phyloP scores from a whole-genome alignment of 768 basidiomycete genomes.

The Kwoniella botswanensis region DNA sequence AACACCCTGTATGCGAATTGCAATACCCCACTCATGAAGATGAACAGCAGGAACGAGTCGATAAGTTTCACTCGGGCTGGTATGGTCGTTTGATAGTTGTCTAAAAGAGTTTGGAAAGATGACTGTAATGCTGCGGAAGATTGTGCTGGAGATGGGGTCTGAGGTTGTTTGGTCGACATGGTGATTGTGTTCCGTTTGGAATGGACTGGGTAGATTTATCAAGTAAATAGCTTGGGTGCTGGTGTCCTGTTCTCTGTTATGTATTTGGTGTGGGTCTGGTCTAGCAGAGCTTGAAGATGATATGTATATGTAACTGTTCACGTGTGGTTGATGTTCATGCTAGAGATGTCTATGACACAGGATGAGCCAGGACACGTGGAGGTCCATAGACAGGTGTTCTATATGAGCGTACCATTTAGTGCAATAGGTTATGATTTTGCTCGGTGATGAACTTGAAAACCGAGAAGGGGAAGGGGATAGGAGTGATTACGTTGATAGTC shows the following conservation, averaged over 20 bases:
- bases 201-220: too few species aligned
- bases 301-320: background rate
- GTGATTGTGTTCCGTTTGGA: background rate
- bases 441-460: background rate
- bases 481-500: background rate
- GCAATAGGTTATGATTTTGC: too few species aligned
- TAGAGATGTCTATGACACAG: background rate
- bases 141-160: constrained; percentile 15
- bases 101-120: constrained; percentile 46
- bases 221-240: too few species aligned
- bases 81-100: constrained; percentile 72
- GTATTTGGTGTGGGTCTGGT: background rate
- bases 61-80: constrained; percentile 88
- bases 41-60: constrained; percentile 88
- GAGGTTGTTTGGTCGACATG: constrained; percentile 11
- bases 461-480: too few species aligned
- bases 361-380: background rate
- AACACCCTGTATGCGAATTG: constrained; percentile 92
- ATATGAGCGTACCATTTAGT: background rate
- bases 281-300: background rate
- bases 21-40: constrained; percentile 84
- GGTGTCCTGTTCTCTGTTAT: background rate
- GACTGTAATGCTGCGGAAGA: constrained; percentile 31
- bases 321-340: background rate
- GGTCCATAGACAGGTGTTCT: background rate